These are phyloP conservation scores for Ustilago lituana DNA, from an alignment of 1,284 basidiomycete genomes.

Conservation along the genomic window DNA sequence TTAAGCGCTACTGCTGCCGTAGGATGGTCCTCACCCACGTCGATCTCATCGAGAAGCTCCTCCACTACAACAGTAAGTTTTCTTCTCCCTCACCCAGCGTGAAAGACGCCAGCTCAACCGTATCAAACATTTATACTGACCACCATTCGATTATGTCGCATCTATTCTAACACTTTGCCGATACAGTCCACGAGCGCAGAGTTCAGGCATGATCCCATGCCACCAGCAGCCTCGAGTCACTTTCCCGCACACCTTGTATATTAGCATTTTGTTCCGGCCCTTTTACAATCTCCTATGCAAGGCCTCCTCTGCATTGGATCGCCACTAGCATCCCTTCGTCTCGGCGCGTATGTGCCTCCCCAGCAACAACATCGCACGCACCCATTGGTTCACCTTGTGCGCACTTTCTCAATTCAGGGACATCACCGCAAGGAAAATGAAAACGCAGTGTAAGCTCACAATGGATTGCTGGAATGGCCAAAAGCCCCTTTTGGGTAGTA, in stretches of 20 bases:
- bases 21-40: conserved; percentile 98
- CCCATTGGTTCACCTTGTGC: too few species aligned
- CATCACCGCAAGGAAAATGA: too few species aligned
- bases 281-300: conserved; percentile 1
- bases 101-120: too few species aligned
- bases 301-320: neutral
- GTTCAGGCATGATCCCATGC: conserved; percentile 15
- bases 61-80: conserved; percentile 92
- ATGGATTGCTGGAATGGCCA: too few species aligned
- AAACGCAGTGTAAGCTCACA: too few species aligned
- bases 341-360: too few species aligned
- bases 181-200: conserved; percentile 42
- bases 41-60: conserved; percentile 92
- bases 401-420: too few species aligned
- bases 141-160: neutral
- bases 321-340: too few species aligned
- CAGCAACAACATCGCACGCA: too few species aligned
- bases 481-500: too few species aligned
- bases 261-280: conserved; percentile 19
- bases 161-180: neutral
- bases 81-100: neutral
- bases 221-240: neutral
- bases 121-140: too few species aligned
- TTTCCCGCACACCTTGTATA: conserved; percentile 25
- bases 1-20: conserved; percentile 94